A percentile compares a stretch with the other conserved stretches of the same genome.
Conservation (phyloP, 352 stramenopile genomes). For the Pythium apleroticum region DNA sequence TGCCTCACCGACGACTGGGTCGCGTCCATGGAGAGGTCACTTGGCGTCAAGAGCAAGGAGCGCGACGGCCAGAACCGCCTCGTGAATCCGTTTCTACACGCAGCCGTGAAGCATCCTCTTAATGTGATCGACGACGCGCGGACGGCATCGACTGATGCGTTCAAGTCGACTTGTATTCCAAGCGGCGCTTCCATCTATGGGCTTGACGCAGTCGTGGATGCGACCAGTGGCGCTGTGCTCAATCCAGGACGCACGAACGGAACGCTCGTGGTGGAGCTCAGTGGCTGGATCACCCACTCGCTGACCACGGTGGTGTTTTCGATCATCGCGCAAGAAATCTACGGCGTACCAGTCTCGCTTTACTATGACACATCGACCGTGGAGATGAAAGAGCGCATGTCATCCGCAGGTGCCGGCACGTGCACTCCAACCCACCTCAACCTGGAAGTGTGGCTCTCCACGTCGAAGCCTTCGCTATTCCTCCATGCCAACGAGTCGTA, state of each 20-base stretch:
- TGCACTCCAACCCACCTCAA: constrained; percentile 62
- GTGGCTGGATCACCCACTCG: constrained; percentile 43
- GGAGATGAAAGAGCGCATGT: constrained; percentile 33
- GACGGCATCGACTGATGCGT: neutral
- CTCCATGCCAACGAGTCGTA: constrained; percentile 47
- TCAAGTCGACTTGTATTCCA: neutral
- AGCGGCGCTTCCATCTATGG: neutral
- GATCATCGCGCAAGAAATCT: constrained; percentile 48
- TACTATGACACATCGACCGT: constrained; percentile 14
- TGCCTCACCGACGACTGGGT: neutral
- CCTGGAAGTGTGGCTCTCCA: constrained; percentile 35
- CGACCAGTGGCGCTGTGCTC: neutral
- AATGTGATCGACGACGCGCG: neutral
- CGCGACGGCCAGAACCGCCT: neutral
- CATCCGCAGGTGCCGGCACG: constrained; percentile 25
- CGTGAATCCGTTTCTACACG: neutral
- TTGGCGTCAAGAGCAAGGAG: neutral
- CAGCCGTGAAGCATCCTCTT: neutral
- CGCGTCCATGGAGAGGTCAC: neutral
- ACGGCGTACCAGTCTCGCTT: constrained; percentile 31
- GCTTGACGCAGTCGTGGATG: neutral
- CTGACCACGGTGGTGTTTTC: constrained; percentile 37
- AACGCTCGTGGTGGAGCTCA: constrained; percentile 30
- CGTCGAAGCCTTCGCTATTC: neutral
- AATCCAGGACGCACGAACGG: neutral